A percentile compares a stretch with the other conserved stretches of the same genome.
Conservation (phyloP, 2,329 filamentous ascomycete species). For the Diaporthe velutina region DNA sequence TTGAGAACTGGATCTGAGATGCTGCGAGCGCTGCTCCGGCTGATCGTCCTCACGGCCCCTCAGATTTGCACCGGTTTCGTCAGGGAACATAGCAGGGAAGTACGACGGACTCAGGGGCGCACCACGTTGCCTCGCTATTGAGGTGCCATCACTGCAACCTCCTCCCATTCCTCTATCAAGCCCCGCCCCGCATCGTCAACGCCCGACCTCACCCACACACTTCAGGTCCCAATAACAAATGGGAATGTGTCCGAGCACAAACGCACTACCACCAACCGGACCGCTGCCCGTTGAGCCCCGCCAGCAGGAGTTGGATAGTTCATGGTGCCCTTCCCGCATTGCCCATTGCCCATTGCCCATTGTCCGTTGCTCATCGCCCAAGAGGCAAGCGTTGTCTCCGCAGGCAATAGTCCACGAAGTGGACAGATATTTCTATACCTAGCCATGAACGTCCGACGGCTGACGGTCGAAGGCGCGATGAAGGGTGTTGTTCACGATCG, state of each 20-base stretch:
- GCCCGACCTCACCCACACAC: slow-evolving; percentile 21
- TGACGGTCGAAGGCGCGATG: slow-evolving; percentile 5
- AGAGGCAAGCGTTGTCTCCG: background rate
- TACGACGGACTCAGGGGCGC: slow-evolving; percentile 17
- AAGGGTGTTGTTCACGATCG: background rate
- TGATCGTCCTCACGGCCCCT: slow-evolving; percentile 2
- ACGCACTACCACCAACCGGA: background rate
- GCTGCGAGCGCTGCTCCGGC: background rate
- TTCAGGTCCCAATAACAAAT: background rate
- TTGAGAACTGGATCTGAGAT: slow-evolving; percentile 16
- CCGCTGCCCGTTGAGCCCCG: slow-evolving; percentile 17
- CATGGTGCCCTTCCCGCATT: background rate
- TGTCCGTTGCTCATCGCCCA: background rate
- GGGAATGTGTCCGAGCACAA: slow-evolving; percentile 25
- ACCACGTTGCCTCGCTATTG: slow-evolving; percentile 14
- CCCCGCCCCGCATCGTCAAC: slow-evolving; percentile 24
- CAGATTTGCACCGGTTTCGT: background rate
- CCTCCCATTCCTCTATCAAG: background rate
- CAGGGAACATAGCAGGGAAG: background rate
- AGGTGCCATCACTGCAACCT: slow-evolving; percentile 22
- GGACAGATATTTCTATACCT: background rate
- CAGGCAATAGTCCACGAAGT: background rate
- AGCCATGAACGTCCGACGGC: background rate
- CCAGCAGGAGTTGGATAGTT: background rate
- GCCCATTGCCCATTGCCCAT: background rate